Percentiles rank a stretch among this genome's conserved stretches.
These are phyloP conservation scores for Diplodia corticola DNA, from an alignment of 2,329 filamentous ascomycete genomes.

Conservation along the genomic window DNA sequence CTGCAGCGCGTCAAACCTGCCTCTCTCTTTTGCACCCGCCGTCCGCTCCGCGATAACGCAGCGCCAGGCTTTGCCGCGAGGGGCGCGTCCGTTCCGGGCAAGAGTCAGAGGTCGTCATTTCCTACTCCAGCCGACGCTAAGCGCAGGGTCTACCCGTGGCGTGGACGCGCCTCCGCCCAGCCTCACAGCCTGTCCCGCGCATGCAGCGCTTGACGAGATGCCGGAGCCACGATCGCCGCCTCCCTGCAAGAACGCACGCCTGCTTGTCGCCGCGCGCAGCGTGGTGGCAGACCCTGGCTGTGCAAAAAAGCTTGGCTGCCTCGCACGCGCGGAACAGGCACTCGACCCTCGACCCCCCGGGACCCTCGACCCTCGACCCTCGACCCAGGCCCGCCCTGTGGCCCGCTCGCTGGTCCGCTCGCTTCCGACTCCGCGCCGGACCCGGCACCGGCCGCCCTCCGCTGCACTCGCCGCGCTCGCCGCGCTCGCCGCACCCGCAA, in stretches of 20 bases:
- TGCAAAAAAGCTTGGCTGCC: background rate
- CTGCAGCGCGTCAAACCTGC: constrained; percentile 6
- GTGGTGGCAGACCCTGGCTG: background rate
- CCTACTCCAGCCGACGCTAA: constrained; percentile 9
- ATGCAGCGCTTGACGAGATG: background rate
- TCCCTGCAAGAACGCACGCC: no score
- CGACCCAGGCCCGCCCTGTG: background rate
- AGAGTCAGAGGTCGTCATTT: background rate
- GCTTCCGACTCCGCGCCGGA: background rate
- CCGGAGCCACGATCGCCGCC: background rate
- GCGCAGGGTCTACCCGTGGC: background rate
- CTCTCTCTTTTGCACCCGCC: no score
- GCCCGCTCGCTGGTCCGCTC: no score
- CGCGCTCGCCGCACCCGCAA: no score
- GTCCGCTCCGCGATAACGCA: background rate
- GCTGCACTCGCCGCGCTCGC: background rate
- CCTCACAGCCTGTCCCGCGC: background rate
- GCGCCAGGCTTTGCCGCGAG: background rate
- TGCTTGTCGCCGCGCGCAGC: no score
- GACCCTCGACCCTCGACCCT: no score
- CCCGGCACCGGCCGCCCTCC: background rate
- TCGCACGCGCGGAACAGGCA: background rate
- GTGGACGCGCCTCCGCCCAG: background rate
- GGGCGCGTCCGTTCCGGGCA: constrained; percentile 7
- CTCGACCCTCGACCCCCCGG: no score